Evolutionary conservation across 2,329 filamentous ascomycete genomes (phyloP), one percentile per base, ranked within the genome.

Genomic region (Xylogone sp.): DNA sequence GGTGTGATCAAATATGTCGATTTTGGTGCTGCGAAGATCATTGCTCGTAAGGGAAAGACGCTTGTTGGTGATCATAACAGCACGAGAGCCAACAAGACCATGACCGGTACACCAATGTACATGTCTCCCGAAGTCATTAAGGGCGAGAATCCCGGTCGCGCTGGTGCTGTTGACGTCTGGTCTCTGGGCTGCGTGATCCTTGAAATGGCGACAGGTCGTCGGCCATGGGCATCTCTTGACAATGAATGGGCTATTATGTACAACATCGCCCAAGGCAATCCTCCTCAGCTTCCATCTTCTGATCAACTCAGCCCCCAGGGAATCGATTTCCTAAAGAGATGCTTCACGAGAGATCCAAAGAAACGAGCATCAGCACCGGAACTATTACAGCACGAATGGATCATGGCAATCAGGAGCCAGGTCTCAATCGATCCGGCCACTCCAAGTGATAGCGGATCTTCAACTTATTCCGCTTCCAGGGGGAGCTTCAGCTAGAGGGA

Each of bases 171-270:
- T 43, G 93, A 99, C 66, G 86, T 97, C 55, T 99, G 93, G 93
- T 97, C 92, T 2, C 79, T 99, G 2, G 93, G 94, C 49, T 99
- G 94, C 66, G 94, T 99, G 34, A 90, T 99, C 58, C 81, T 97
- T 42, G 94, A 99, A 70, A 97, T 99, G 93, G 90, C 90, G 3
- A 99, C 94, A 0, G 94, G 94, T 19, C 83, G 91, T 56, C 84
- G 93, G 16, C 94, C 94, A 1, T 99, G 94, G 94, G 90, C 91
- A 21, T 90, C 87, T 58, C 83, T 97, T 45, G 94, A 99, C 74
- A 99, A 99, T 67, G 94, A 99, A 70, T 99, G 92, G 91, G 94
- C 94, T 42, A 97, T 99, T 73, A 99, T 99, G 94, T 99, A 97
- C 79, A 97, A 97, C 75, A 99, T 99, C 65, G 94, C 94, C 1